A percentile compares a stretch with the other conserved stretches of the same genome.
Evolutionary conservation across 148 eudicot genomes (phyloP).

Genomic region (Nepenthes mirabilis): DNA sequence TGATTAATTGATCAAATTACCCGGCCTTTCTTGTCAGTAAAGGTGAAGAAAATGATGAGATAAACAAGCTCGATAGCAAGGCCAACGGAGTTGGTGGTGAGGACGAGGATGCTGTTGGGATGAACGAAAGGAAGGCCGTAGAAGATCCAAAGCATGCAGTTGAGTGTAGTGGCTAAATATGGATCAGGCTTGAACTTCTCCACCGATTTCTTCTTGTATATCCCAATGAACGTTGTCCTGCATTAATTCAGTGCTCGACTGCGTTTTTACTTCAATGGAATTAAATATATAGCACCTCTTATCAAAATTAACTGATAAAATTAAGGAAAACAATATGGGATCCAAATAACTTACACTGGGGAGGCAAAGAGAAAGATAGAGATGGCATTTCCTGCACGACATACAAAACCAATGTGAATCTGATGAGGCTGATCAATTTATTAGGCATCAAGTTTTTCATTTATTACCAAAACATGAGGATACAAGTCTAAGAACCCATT

Average conservation of each 20-base stretch:
- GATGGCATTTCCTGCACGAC: slow-evolving; percentile 23
- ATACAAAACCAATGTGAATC: not conserved
- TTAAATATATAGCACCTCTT: not conserved
- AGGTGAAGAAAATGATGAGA: slow-evolving; percentile 13
- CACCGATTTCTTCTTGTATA: slow-evolving; percentile 25
- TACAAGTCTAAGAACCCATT: too few species aligned
- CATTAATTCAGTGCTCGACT: not conserved
- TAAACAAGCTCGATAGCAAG: slow-evolving; percentile 21
- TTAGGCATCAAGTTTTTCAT: not conserved
- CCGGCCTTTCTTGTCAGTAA: slow-evolving; percentile 15
- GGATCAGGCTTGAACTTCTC: slow-evolving; percentile 26
- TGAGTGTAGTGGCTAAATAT: slow-evolving; percentile 31
- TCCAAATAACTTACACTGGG: slow-evolving; percentile 18
- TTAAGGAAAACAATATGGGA: not conserved
- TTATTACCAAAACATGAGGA: too few species aligned
- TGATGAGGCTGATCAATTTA: not conserved
- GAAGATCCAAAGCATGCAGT: slow-evolving; percentile 25
- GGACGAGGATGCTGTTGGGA: slow-evolving; percentile 23
- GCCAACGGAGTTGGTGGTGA: slow-evolving; percentile 24
- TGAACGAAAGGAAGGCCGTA: slow-evolving; percentile 33
- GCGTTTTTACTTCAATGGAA: not conserved
- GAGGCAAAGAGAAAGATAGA: slow-evolving; percentile 26
- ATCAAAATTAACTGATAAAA: not conserved
- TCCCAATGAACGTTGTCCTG: slow-evolving; percentile 27
- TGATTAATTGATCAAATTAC: not conserved